A percentile compares a stretch with the other conserved stretches of the same genome.
These are phyloP conservation scores for Scedosporium aurantiacum DNA, from an alignment of 2,329 filamentous ascomycete genomes.

Conservation along the genomic window DNA sequence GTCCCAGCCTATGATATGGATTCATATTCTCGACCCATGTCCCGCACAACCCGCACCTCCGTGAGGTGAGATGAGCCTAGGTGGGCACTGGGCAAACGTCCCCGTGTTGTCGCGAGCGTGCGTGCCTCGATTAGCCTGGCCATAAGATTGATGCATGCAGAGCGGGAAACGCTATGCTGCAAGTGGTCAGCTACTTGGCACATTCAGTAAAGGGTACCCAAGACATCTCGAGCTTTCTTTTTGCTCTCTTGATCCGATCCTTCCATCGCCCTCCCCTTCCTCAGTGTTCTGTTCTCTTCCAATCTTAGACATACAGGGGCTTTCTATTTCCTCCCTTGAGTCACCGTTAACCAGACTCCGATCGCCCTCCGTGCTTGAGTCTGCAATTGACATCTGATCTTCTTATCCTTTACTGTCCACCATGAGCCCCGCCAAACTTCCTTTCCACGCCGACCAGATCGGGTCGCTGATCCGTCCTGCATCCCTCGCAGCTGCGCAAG, in stretches of 20 bases:
- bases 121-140: too few species aligned
- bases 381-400: not conserved
- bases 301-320: not conserved
- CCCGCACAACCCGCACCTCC: too few species aligned
- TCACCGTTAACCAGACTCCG: too few species aligned
- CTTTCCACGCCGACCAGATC: constrained; percentile 63
- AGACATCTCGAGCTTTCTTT: not conserved
- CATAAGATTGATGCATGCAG: too few species aligned
- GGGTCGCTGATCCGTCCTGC: constrained; percentile 59
- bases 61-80: too few species aligned
- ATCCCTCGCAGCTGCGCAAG: constrained; percentile 42
- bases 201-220: not conserved
- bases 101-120: too few species aligned
- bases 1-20: too few species aligned
- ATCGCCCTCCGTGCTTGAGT: not conserved
- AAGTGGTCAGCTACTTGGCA: too few species aligned
- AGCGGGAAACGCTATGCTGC: too few species aligned
- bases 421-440: constrained; percentile 19
- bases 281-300: not conserved
- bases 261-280: not conserved
- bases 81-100: too few species aligned
- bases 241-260: not conserved
- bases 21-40: too few species aligned
- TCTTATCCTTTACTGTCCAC: not conserved
- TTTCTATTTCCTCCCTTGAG: not conserved